Base-by-base conservation (phyloP, 2,329 filamentous ascomycete species). In the Colletotrichum sp. region DNA sequence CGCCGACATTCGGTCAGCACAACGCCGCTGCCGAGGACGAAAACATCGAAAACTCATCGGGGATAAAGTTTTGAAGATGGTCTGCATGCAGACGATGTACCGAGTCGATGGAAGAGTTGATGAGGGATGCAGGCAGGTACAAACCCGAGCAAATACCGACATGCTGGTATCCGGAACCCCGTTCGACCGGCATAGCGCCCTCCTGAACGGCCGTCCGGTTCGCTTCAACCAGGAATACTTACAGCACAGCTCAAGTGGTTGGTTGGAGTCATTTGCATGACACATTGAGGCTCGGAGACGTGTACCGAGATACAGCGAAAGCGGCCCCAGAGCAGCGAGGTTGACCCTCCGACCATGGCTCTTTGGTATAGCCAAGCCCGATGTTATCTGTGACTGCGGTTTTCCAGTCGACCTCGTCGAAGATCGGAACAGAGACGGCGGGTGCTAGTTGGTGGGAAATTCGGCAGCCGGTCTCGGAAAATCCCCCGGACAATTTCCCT, bases 401-500 rank as follows among this genome's bases (percentile, higher is more conserved):
- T 39, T 72, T 64, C 49, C 30, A 21, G 26, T 64, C 24, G 21
- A 59, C 28, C 39, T 15, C 10, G 49, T 68, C 44, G 39, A 68
- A 5, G 28, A 30, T 26, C 4, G 18, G 39, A 32, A 30, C 13
- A 18, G 24, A 36, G 12, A 59, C 10, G 55, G 32, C 18, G 24
- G 5, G 18, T 67, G 78, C 72, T 82, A 75, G 84, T 81, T 85
- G 80, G 84, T 83, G 84, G 84, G 81, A 84, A 80, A 84, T 81
- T 82, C 81, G 82, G 79, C 80, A 77, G 5, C 62, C 30, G 64
- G 32, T 30, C 55, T 71, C 79, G 80, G 79, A 81, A 78, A 70
- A 80, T 80, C 72, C 66, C 32, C 66, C 75, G 73, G 67, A 71
- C 71, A 72, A 72, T 63, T 69, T 68, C 30, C 69, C 72, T 75